Evolutionary conservation across 2,329 filamentous ascomycete genomes (phyloP), one percentile per base, ranked within the genome.

Genomic region (Pestalotiopsis sp.): DNA sequence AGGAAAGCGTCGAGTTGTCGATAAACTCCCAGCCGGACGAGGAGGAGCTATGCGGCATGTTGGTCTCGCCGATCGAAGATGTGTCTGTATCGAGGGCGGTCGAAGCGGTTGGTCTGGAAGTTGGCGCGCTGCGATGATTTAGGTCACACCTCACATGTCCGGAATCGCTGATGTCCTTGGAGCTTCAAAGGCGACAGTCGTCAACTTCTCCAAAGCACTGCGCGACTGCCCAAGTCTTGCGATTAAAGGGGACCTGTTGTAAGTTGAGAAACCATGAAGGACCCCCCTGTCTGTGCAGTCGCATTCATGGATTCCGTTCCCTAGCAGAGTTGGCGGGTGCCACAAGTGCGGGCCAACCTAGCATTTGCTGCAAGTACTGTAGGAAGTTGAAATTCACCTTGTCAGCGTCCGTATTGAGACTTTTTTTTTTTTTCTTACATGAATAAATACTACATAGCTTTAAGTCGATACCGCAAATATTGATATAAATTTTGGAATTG

Each of bases 1-100:
- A 90, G 48, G 85, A 84, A 66, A 92, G 80, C 68, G 86, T 83
- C 3, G 89, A 88, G 68, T 84, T 81, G 68, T 90, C 86, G 60
- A 88, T 80, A 74, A 91, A 87, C 71, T 82, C 81, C 58, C 35
- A 61, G 13, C 58, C 58, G 17, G 58, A 52, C 44, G 44, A 61
- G 10, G 58, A 20, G 7, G 30, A 35, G 58, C 26, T 39, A 4
- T 26, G 30, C 58, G 26, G 26, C 58, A 61, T 61, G 35, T 35
- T 61, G 58, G 22, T 13, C 14, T 11, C 9, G 44, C 44, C 44
- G 20, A 20, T 52, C 44, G 44, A 52, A 52, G 7, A n/a, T 52
- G 17, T 17, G 20, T 52, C 44, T 52, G 44, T n/a, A 20, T 52
- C 3, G 44, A 52, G 17, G 44, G 17, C 17, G 20, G 44, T 9